Evolutionary conservation across 2,329 filamentous ascomycete genomes (phyloP), one percentile per base, ranked within the genome.

Genomic region (Aspergillus udagawae): DNA sequence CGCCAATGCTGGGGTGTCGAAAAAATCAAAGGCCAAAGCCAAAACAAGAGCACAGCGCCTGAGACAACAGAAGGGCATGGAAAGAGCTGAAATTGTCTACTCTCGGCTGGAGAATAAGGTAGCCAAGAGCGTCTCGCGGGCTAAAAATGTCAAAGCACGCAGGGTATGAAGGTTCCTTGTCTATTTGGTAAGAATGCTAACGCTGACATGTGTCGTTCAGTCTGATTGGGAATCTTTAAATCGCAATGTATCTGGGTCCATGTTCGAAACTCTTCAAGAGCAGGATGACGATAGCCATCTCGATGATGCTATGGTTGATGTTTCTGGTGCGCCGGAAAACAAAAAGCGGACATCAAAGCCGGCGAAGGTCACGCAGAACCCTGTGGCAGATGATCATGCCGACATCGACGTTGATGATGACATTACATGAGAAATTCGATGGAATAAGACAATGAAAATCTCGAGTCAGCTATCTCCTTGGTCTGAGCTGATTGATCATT

Each of bases 401-500:
- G 61, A 65, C 17, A 56, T 65, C 47, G 73, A 76, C 49, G 73
- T 76, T 49, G 70, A 75, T 53, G 75, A 77, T 53, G 73, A 77
- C 57, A 78, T 79, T 56, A 77, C 74, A 56, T 79, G 74, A 78
- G 60, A 41, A 25, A 42, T 49, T 47, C 50, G 52, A 25, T 32
- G 48, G 27, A 41, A 53, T 55, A 55, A 55, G 54, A 52, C 52
- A 49, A 54, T 50, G 52, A 58, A 61, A 50, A 42, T 54, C 56
- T 58, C 49, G 58, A 51, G 58, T 56, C 57, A 28, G 53, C 65
- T 72, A 80, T 67, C 74, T 76, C 60, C 72, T 76, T 54, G 78
- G 78, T 62, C 73, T 73, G 52, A 81, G 68, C 62, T 84, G 82
- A 23, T 79, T 83, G 61, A 89, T 82, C 64, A 97, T 78, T 66